Evolutionary conservation across 2,329 filamentous ascomycete genomes (phyloP).

Genomic region (Blumeria graminis): DNA sequence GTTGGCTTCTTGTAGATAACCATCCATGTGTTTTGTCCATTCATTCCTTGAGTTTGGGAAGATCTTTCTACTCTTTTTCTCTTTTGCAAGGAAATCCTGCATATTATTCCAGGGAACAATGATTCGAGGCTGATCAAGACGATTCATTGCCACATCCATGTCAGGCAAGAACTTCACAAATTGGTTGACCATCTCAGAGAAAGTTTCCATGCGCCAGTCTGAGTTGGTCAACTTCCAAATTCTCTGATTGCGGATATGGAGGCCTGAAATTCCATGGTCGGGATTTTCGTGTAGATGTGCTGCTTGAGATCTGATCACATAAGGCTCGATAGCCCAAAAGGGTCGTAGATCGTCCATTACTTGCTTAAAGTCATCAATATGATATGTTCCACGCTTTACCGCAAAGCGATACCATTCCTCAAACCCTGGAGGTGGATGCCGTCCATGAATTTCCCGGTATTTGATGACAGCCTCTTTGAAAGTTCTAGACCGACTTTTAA

Average conservation of each 20-base stretch:
- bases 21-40: conserved; percentile 20
- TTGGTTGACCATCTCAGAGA: conserved; percentile 15
- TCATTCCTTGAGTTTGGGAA: conserved; percentile 19
- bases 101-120: conserved; percentile 34
- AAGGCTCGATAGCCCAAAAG: conserved; percentile 26
- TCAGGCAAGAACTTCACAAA: conserved; percentile 32
- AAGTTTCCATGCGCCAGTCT: conserved; percentile 20
- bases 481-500: conserved; percentile 19
- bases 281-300: conserved; percentile 16
- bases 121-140: conserved; percentile 37
- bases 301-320: conserved; percentile 19
- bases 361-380: conserved; percentile 38
- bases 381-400: conserved; percentile 24
- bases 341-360: conserved; percentile 37
- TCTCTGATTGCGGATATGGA: conserved; percentile 14
- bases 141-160: conserved; percentile 42
- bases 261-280: conserved; percentile 8
- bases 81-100: conserved; percentile 23
- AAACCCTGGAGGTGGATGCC: conserved; percentile 40
- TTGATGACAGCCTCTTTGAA: conserved; percentile 27
- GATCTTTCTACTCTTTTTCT: conserved; percentile 21
- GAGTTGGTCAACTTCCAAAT: conserved; percentile 15
- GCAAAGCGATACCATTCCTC: conserved; percentile 34
- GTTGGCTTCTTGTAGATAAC: conserved; percentile 8
- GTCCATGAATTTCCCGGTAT: conserved; percentile 30